A percentile compares a stretch with the other conserved stretches of the same genome.
Evolutionary conservation across 2,329 filamentous ascomycete species (phyloP).

Genomic region (Botrytis cinerea): DNA sequence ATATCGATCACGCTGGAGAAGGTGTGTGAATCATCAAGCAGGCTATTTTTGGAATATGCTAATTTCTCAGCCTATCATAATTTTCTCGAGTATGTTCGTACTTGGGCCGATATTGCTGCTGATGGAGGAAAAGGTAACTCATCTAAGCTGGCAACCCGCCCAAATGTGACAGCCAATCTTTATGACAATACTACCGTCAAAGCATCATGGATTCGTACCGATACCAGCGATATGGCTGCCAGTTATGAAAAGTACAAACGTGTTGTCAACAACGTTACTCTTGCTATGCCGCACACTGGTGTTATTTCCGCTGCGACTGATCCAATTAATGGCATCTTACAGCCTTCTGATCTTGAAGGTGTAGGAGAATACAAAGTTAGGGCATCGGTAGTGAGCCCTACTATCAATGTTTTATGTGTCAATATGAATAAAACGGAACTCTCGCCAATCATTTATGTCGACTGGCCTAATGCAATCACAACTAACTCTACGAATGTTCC

Average conservation of each 20-base stretch:
- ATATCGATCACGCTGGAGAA: slow-evolving; percentile 69
- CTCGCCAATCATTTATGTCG: slow-evolving; percentile 62
- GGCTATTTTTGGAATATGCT: neutral
- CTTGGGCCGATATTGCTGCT: slow-evolving; percentile 53
- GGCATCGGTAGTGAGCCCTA: slow-evolving; percentile 70
- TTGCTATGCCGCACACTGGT: slow-evolving; percentile 74
- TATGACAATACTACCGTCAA: slow-evolving; percentile 72
- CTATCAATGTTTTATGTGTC: slow-evolving; percentile 72
- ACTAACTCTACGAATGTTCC: slow-evolving; percentile 41
- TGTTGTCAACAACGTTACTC: slow-evolving; percentile 72
- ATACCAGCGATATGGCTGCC: slow-evolving; percentile 53
- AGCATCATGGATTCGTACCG: slow-evolving; percentile 66
- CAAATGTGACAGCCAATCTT: slow-evolving; percentile 61
- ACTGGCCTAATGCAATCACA: slow-evolving; percentile 54
- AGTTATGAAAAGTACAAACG: slow-evolving; percentile 53
- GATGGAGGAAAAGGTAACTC: slow-evolving; percentile 47
- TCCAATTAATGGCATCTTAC: slow-evolving; percentile 64
- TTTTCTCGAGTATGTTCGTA: slow-evolving; percentile 59
- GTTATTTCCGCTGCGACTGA: slow-evolving; percentile 66
- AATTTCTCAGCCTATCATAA: slow-evolving; percentile 60
- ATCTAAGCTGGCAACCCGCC: slow-evolving; percentile 51
- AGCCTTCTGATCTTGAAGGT: slow-evolving; percentile 64
- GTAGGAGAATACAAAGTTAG: slow-evolving; percentile 68
- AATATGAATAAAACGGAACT: slow-evolving; percentile 63
- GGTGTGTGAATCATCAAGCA: slow-evolving; percentile 40